A percentile compares a stretch with the other conserved stretches of the same genome.
Evolutionary conservation across 1,284 basidiomycete genomes (phyloP).

Genomic region (Leccinum proliferum): DNA sequence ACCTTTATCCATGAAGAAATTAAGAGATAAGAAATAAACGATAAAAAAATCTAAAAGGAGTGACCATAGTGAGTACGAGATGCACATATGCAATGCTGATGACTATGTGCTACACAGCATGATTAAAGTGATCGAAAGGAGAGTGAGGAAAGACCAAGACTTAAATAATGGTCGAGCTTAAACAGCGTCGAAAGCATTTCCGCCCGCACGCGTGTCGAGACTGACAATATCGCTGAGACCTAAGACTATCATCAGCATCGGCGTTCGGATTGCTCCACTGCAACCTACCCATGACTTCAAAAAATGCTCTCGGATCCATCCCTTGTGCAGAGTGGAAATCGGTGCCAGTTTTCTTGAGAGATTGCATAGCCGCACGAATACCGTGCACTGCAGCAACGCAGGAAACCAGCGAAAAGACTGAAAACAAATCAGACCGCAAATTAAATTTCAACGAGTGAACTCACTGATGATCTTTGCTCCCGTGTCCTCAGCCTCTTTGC

Average conservation of each 20-base stretch:
- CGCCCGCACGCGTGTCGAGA: slow-evolving; percentile 57
- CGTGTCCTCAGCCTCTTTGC: slow-evolving; percentile 57
- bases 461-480: slow-evolving; percentile 74
- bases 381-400: slow-evolving; percentile 70
- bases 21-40: slow-evolving; percentile 4
- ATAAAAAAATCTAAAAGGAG: slow-evolving; percentile 21
- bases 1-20: slow-evolving; percentile 16
- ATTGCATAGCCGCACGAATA: slow-evolving; percentile 66
- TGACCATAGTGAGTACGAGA: slow-evolving; percentile 11
- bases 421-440: not conserved
- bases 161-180: slow-evolving; percentile 23
- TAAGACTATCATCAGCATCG: slow-evolving; percentile 15
- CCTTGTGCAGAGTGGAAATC: slow-evolving; percentile 63
- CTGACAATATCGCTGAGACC: slow-evolving; percentile 52
- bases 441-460: slow-evolving; percentile 17
- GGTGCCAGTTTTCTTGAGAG: slow-evolving; percentile 70
- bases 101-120: slow-evolving; percentile 20
- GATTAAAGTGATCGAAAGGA: slow-evolving; percentile 4
- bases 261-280: not conserved
- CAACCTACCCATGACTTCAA: slow-evolving; percentile 60
- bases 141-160: not conserved
- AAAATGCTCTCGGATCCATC: slow-evolving; percentile 74
- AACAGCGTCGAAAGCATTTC: slow-evolving; percentile 47
- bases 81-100: slow-evolving; percentile 9
- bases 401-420: slow-evolving; percentile 66